Evolutionary conservation across 2,329 filamentous ascomycete species (phyloP).

Genomic region (Pestalotiopsis sp.): DNA sequence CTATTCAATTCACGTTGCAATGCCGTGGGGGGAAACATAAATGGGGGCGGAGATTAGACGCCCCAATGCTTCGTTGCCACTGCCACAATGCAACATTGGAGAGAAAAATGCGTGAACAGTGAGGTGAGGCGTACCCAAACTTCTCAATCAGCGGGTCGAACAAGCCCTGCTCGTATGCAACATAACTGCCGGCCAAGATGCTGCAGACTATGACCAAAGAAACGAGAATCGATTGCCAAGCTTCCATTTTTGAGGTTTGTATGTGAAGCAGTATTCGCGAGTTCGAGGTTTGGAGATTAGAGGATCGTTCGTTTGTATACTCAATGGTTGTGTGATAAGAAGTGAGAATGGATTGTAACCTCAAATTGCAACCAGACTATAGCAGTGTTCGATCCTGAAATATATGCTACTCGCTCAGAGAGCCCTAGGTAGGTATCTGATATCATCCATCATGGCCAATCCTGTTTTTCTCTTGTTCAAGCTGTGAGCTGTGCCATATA

Average conservation of each 20-base stretch:
- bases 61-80: too few species aligned
- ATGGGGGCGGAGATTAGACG: too few species aligned
- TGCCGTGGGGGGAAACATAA: too few species aligned
- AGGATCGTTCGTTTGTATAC: not conserved
- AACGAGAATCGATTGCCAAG: constrained; percentile 11
- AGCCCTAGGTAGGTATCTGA: not conserved
- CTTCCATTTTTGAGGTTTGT: constrained; percentile 2
- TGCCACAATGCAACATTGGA: too few species aligned
- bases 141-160: constrained; percentile 40
- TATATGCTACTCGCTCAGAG: not conserved
- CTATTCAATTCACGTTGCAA: not conserved
- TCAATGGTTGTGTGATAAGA: too few species aligned
- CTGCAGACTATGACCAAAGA: constrained; percentile 16
- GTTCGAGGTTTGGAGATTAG: not conserved
- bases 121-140: constrained; percentile 26
- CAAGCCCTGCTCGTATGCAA: constrained; percentile 39
- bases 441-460: not conserved
- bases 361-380: too few species aligned
- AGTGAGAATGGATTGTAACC: too few species aligned
- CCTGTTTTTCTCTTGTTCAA: not conserved
- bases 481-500: not conserved
- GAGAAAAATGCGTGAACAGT: not conserved
- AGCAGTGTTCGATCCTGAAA: not conserved
- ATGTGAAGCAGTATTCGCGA: not conserved
- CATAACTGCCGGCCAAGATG: constrained; percentile 32